A percentile compares a stretch with the other conserved stretches of the same genome.
Conservation (phyloP, 2,329 filamentous ascomycete species). For the Pseudophaeomoniella oleicola region DNA sequence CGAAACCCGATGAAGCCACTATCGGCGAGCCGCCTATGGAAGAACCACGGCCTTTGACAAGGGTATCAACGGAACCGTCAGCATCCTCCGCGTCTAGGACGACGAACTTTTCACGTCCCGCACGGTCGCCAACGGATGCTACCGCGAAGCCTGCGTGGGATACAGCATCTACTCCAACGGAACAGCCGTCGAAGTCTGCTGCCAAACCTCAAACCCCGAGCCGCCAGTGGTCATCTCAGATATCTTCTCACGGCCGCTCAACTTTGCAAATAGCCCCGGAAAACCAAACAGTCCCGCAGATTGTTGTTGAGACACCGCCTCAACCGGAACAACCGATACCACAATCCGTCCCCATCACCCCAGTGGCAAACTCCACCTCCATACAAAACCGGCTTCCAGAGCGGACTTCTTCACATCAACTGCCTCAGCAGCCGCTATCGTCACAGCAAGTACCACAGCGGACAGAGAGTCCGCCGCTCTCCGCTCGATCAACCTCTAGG, state of each 20-base stretch:
- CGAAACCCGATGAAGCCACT: slow-evolving; percentile 38
- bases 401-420: slow-evolving; percentile 34
- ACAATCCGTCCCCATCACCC: slow-evolving; percentile 4
- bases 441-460: slow-evolving; percentile 33
- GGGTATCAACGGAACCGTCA: not conserved
- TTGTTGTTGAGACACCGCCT: slow-evolving; percentile 20
- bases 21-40: not conserved
- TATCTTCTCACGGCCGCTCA: slow-evolving; percentile 41
- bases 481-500: slow-evolving; percentile 3
- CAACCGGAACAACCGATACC: slow-evolving; percentile 8
- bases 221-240: slow-evolving; percentile 40
- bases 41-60: slow-evolving; percentile 18
- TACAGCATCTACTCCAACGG: slow-evolving; percentile 11
- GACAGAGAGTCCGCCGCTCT: slow-evolving; percentile 15
- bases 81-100: slow-evolving; percentile 1
- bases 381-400: slow-evolving; percentile 30
- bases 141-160: slow-evolving; percentile 11
- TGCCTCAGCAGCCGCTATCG: slow-evolving; percentile 14
- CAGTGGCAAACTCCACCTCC: slow-evolving; percentile 13
- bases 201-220: slow-evolving; percentile 11
- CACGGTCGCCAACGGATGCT: slow-evolving; percentile 5
- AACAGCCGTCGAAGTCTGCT: not conserved
- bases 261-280: slow-evolving; percentile 37
- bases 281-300: slow-evolving; percentile 35
- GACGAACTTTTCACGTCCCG: slow-evolving; percentile 12